These are phyloP conservation scores for Terana coerulea DNA, from an alignment of 768 basidiomycete species.

Conservation along the genomic window DNA sequence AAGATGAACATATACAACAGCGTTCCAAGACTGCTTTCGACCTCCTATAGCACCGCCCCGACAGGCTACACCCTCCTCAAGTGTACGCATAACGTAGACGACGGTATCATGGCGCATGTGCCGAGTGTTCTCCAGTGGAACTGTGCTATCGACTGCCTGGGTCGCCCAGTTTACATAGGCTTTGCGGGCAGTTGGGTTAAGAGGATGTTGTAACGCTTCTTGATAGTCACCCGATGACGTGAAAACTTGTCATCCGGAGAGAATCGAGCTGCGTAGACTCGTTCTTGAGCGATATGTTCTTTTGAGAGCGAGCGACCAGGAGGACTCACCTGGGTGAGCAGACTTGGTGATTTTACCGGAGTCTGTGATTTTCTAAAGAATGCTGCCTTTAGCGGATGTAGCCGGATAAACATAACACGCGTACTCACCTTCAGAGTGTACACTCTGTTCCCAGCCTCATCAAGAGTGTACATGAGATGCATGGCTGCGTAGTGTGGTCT, in stretches of 20 bases:
- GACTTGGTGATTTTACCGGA: slow-evolving; percentile 86
- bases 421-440: slow-evolving; percentile 89
- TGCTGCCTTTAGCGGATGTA: background rate
- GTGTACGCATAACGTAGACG: too few relatives aligned
- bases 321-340: slow-evolving; percentile 85
- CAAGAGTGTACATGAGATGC: slow-evolving; percentile 96
- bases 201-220: slow-evolving; percentile 87
- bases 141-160: background rate
- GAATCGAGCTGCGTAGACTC: slow-evolving; percentile 72
- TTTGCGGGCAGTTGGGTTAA: slow-evolving; percentile 87
- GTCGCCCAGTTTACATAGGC: slow-evolving; percentile 63
- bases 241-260: slow-evolving; percentile 99
- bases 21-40: too few relatives aligned
- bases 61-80: too few relatives aligned
- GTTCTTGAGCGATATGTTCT: background rate
- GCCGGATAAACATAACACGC: background rate
- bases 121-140: too few relatives aligned
- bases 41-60: too few relatives aligned
- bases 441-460: slow-evolving; percentile 70
- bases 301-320: background rate
- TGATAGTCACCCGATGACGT: slow-evolving; percentile 94
- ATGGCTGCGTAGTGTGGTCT: slow-evolving; percentile 41
- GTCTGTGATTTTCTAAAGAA: slow-evolving; percentile 77
- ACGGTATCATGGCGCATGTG: too few relatives aligned
- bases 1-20: too few relatives aligned